Evolutionary conservation across 352 stramenopile genomes (phyloP).

Genomic region (Phytopythium mirpurense): DNA sequence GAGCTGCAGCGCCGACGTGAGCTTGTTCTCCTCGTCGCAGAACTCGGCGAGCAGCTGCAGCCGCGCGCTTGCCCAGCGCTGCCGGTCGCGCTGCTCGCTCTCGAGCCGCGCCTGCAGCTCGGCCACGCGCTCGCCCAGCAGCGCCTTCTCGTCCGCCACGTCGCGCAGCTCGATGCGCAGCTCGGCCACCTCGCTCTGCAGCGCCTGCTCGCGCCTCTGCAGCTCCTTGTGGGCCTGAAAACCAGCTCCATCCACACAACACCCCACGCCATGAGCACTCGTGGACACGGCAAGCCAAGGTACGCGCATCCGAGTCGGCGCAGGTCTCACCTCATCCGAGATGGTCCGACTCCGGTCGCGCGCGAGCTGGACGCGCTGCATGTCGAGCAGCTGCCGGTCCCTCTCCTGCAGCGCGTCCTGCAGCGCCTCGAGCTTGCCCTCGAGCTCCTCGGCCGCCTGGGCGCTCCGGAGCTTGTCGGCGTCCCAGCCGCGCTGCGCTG

Average conservation of each 20-base stretch:
- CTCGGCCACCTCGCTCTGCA: slow-evolving; percentile 48
- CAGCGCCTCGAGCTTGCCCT: slow-evolving; percentile 34
- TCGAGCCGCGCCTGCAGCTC: slow-evolving; percentile 62
- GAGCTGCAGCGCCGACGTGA: slow-evolving; percentile 28
- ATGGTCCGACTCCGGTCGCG: slow-evolving; percentile 33
- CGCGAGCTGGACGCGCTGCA: slow-evolving; percentile 31
- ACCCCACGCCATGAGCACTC: no score
- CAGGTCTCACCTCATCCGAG: slow-evolving; percentile 32
- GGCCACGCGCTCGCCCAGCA: slow-evolving; percentile 45
- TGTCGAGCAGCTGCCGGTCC: slow-evolving; percentile 36
- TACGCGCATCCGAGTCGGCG: background rate
- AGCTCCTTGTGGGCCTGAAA: slow-evolving; percentile 43
- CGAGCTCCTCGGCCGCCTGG: slow-evolving; percentile 22
- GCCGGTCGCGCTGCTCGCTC: slow-evolving; percentile 52
- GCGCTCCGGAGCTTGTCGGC: slow-evolving; percentile 20
- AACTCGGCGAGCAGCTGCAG: slow-evolving; percentile 75
- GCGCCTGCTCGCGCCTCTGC: slow-evolving; percentile 36
- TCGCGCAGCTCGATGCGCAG: slow-evolving; percentile 49
- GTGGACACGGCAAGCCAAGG: no score
- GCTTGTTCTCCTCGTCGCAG: slow-evolving; percentile 77
- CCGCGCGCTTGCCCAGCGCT: slow-evolving; percentile 56
- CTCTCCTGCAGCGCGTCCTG: slow-evolving; percentile 37
- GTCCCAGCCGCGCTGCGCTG: slow-evolving; percentile 12
- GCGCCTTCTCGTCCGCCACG: slow-evolving; percentile 41
- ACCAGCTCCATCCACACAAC: no score